Percentiles rank a stretch among this genome's conserved stretches.
phyloP scores from a whole-genome alignment of 169 alveolate species.

The Eimeria praecox region DNA sequence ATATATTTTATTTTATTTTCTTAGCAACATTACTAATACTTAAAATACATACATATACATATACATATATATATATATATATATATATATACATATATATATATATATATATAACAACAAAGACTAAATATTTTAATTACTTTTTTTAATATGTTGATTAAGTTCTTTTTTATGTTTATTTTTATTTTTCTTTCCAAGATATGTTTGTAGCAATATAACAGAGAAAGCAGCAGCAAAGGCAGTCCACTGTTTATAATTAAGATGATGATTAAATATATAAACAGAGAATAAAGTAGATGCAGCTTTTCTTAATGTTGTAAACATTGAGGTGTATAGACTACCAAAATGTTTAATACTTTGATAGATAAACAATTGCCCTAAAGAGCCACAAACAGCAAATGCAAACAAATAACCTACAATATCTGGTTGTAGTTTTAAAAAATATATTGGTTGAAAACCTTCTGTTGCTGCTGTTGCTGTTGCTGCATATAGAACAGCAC shows the following conservation, averaged over 20 bases:
- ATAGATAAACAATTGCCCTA: slow-evolving; percentile 94
- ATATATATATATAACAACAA: no score
- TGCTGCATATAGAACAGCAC: slow-evolving; percentile 87
- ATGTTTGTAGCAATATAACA: slow-evolving; percentile 89
- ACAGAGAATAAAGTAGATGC: slow-evolving; percentile 93
- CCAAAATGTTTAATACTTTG: slow-evolving; percentile 92
- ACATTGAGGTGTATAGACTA: slow-evolving; percentile 92
- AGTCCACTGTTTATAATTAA: slow-evolving; percentile 91
- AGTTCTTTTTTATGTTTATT: slow-evolving; percentile 1
- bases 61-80: no score
- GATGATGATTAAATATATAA: slow-evolving; percentile 89
- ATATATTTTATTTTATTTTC: no score
- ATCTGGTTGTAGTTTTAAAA: slow-evolving; percentile 84
- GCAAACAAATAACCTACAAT: slow-evolving; percentile 86
- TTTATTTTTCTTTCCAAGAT: slow-evolving; percentile 82
- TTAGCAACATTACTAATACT: no score
- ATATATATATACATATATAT: no score
- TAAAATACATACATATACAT: no score
- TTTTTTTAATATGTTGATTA: no score
- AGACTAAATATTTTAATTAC: background rate
- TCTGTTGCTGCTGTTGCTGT: slow-evolving; percentile 88
- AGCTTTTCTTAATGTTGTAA: slow-evolving; percentile 93
- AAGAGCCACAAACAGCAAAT: slow-evolving; percentile 90
- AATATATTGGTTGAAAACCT: slow-evolving; percentile 88
- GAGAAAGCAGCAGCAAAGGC: slow-evolving; percentile 89